Evolutionary conservation across 2,329 filamentous ascomycete species (phyloP).

Genomic region (Lasiodiplodia sp.): DNA sequence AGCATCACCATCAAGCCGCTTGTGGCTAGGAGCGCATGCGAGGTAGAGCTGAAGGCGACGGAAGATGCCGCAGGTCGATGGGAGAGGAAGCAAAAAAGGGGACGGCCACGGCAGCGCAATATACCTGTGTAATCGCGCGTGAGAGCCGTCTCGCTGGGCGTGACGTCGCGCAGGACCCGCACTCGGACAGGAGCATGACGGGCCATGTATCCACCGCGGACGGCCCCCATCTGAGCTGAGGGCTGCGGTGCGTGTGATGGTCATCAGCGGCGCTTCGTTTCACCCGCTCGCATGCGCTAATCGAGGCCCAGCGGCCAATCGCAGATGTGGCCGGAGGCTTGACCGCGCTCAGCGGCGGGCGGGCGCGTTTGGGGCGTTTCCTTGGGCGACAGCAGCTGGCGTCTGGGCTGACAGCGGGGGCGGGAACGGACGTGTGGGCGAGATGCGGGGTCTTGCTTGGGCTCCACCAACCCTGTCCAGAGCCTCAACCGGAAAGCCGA

Average conservation of each 20-base stretch:
- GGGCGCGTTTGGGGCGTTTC: background rate
- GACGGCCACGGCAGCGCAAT: background rate
- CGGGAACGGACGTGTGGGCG: constrained; percentile 2
- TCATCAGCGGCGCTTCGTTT: background rate
- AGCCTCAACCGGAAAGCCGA: constrained; percentile 21
- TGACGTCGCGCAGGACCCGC: constrained; percentile 4
- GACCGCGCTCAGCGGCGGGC: background rate
- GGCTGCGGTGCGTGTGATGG: background rate
- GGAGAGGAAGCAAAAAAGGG: no score
- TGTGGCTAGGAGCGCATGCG: background rate
- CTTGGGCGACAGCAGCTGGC: constrained; percentile 1
- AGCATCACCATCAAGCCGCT: background rate
- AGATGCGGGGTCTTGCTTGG: constrained; percentile 11
- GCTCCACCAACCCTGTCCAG: constrained; percentile 14
- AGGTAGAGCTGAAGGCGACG: background rate
- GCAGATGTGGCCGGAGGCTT: constrained; percentile 1
- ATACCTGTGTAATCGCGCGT: background rate
- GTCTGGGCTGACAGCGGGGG: constrained; percentile 1
- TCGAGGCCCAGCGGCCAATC: background rate
- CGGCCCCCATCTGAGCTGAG: background rate
- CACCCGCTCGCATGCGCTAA: background rate
- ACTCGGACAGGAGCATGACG: background rate
- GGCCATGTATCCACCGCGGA: background rate
- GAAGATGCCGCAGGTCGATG: background rate
- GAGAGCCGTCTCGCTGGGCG: background rate